phyloP scores from a whole-genome alignment of 768 basidiomycete species.

The Rhodotorula kratochvilovae region DNA sequence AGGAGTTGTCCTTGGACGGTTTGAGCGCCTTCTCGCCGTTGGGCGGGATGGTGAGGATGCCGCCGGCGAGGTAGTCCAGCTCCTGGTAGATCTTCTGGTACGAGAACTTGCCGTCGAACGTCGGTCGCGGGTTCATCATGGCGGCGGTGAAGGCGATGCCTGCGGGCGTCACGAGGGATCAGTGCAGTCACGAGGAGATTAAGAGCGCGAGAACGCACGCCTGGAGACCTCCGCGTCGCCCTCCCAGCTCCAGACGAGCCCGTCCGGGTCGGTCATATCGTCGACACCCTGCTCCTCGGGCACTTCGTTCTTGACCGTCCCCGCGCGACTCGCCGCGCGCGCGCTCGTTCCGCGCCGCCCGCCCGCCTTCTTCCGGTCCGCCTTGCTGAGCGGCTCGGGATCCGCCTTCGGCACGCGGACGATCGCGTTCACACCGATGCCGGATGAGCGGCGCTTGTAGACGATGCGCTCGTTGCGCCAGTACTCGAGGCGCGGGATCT shows the following conservation, averaged over 20 bases:
- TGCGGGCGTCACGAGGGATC: conserved; percentile 18
- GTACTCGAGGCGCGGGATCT: conserved; percentile 72
- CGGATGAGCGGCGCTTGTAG: conserved; percentile 63
- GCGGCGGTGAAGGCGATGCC: conserved; percentile 73
- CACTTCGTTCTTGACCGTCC: conserved; percentile 29
- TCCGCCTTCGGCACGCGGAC: conserved; percentile 57
- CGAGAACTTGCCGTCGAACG: conserved; percentile 61
- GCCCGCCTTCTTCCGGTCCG: conserved; percentile 36
- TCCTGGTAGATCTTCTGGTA: conserved; percentile 93
- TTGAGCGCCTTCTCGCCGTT: conserved; percentile 78
- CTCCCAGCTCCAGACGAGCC: conserved; percentile 65
- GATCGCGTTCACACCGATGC: conserved; percentile 60
- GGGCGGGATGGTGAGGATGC: conserved; percentile 75
- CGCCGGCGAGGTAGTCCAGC: conserved; percentile 83
- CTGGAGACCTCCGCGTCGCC: conserved; percentile 60
- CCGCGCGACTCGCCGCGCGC: conserved; percentile 10
- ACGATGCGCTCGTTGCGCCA: conserved; percentile 91
- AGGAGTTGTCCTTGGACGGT: conserved; percentile 86
- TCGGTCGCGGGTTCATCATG: conserved; percentile 61
- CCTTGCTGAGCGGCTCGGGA: conserved; percentile 53
- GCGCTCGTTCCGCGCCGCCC: conserved; percentile 24
- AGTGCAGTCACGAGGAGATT: background rate
- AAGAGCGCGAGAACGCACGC: conserved; percentile 56
- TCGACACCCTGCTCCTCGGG: conserved; percentile 31
- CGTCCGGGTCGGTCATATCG: conserved; percentile 59